These are phyloP conservation scores for Aurinia saxatilis DNA, from an alignment of 345 rosid genomes.

Conservation along the genomic window DNA sequence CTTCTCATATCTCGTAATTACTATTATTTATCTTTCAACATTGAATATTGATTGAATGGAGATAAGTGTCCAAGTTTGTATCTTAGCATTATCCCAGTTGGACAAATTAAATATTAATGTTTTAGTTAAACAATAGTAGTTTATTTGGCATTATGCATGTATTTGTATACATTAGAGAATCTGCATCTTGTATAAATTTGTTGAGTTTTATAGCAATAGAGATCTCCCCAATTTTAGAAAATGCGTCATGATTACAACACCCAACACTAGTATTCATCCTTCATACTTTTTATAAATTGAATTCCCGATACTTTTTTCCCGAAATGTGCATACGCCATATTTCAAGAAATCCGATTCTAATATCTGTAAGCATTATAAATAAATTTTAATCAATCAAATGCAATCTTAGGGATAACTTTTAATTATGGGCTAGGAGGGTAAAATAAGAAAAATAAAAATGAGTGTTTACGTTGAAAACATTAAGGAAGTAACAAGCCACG, in stretches of 20 bases:
- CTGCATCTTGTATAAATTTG: background rate
- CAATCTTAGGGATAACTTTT: background rate
- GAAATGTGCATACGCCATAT: background rate
- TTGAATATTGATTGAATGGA: background rate
- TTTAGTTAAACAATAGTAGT: background rate
- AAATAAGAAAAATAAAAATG: background rate
- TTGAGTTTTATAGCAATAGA: conserved; percentile 3
- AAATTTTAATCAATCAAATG: background rate
- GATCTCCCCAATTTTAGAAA: conserved; percentile 1
- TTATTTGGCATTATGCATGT: conserved; percentile 1
- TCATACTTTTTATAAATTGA: background rate
- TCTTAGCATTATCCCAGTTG: background rate
- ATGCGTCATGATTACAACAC: background rate
- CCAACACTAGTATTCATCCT: background rate
- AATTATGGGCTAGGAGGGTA: background rate
- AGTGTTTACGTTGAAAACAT: background rate
- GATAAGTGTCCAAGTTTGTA: background rate
- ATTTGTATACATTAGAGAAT: background rate
- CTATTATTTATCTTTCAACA: background rate
- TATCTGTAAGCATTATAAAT: background rate
- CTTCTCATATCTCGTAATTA: background rate
- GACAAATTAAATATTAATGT: background rate
- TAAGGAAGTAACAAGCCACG: background rate
- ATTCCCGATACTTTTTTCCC: background rate
- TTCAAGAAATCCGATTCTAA: background rate